These are phyloP conservation scores for Coniochaeta ligniaria DNA, from an alignment of 2,329 filamentous ascomycete species.

Conservation along the genomic window DNA sequence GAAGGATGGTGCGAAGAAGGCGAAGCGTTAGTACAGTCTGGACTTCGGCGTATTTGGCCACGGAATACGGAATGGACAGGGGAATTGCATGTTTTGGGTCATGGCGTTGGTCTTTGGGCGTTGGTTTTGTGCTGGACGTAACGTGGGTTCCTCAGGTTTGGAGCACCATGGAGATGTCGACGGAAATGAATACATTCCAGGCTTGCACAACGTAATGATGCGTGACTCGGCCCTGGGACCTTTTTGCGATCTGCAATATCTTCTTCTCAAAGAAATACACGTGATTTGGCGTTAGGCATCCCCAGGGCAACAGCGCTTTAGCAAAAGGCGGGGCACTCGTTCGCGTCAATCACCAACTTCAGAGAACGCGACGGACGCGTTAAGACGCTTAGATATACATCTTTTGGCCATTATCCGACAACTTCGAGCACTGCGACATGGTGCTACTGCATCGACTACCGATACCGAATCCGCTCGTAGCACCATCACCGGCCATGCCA, in stretches of 20 bases:
- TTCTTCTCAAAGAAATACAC: neutral
- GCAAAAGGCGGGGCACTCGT: neutral
- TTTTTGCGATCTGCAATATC: too few species aligned
- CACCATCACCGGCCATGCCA: slow-evolving; percentile 32
- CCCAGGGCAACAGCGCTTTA: neutral
- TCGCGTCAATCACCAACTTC: neutral
- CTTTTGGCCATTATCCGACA: neutral
- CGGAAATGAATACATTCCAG: neutral
- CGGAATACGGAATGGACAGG: neutral
- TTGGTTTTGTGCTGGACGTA: neutral
- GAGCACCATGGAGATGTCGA: neutral
- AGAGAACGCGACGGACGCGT: neutral
- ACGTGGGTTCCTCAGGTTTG: neutral
- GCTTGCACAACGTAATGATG: too few species aligned
- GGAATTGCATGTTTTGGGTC: neutral
- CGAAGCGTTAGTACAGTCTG: neutral
- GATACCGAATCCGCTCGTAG: neutral
- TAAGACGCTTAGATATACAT: neutral
- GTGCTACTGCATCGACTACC: neutral
- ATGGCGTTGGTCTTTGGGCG: neutral
- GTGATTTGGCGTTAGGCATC: neutral
- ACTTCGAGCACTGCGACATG: neutral
- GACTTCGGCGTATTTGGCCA: neutral
- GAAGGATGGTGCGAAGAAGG: neutral
- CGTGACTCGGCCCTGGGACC: too few species aligned